phyloP scores from a whole-genome alignment of 441 rosid species.

The Adansonia rubrostipa region DNA sequence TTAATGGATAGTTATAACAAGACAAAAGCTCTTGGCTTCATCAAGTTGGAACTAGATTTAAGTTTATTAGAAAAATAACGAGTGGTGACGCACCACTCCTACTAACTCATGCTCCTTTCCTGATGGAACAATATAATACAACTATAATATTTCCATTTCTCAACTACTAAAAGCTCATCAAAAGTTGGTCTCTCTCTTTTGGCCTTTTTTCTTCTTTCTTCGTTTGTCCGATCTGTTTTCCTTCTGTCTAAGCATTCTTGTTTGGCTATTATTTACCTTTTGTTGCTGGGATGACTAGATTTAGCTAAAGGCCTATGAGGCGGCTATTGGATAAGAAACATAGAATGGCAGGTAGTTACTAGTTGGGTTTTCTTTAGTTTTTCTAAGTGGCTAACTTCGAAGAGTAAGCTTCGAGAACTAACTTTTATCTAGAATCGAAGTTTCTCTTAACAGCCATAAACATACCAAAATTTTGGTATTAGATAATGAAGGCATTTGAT shows the following conservation, averaged over 20 bases:
- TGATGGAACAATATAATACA: not conserved
- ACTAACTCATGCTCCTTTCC: constrained; percentile 1
- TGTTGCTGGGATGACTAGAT: not conserved
- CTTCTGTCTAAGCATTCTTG: not conserved
- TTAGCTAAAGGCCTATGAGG: not conserved
- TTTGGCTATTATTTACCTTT: not conserved
- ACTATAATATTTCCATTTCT: not conserved
- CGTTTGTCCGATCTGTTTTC: not conserved
- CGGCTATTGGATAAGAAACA: not conserved
- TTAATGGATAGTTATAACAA: not conserved
- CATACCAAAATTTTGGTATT: not conserved
- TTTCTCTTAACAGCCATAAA: not conserved
- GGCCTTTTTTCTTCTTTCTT: not conserved
- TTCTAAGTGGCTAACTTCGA: not conserved
- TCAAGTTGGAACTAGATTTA: not conserved
- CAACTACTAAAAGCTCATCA: not conserved
- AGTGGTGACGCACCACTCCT: not conserved
- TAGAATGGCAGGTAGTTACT: too few relatives aligned
- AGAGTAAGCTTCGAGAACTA: too few relatives aligned
- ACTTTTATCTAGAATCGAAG: not conserved
- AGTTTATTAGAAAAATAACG: not conserved
- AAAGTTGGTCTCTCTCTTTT: not conserved
- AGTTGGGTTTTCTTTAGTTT: not conserved
- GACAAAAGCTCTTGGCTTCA: not conserved
- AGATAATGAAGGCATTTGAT: not conserved